phyloP scores from a whole-genome alignment of 2,329 filamentous ascomycete genomes.

The Aspergillus fumigatus region DNA sequence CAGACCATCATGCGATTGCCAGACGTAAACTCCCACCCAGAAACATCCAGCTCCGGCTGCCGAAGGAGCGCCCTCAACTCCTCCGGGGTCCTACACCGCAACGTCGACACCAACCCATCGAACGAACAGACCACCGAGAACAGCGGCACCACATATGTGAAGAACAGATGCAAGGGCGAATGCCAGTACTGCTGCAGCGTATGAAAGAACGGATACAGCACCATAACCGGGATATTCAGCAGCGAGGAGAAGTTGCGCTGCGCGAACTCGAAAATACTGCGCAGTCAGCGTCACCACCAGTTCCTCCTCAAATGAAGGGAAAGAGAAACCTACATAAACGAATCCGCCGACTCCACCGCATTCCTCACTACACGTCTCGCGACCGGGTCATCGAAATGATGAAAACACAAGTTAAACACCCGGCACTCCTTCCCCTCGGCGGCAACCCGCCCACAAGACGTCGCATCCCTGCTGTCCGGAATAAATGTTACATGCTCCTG shows the following conservation, averaged over 20 bases:
- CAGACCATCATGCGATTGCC: conserved; percentile 17
- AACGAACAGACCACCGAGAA: conserved; percentile 64
- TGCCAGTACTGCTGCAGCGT: conserved; percentile 34
- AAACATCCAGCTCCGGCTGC: conserved; percentile 6
- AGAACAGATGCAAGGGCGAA: conserved; percentile 55
- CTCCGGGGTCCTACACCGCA: conserved; percentile 62
- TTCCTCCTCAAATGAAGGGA: neutral
- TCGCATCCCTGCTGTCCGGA: conserved; percentile 60
- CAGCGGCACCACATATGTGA: conserved; percentile 62
- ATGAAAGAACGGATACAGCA: conserved; percentile 27
- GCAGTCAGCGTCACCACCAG: neutral
- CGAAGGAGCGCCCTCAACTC: conserved; percentile 61
- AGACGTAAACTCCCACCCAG: conserved; percentile 15
- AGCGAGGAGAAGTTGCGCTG: conserved; percentile 12
- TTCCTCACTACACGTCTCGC: conserved; percentile 60
- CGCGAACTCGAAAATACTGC: conserved; percentile 14
- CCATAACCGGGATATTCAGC: conserved; percentile 23
- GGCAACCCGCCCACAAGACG: conserved; percentile 26
- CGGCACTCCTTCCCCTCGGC: conserved; percentile 57
- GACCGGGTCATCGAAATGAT: conserved; percentile 66
- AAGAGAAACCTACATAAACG: conserved; percentile 19
- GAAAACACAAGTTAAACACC: conserved; percentile 70
- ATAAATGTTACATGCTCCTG: conserved; percentile 59
- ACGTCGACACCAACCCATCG: conserved; percentile 63
- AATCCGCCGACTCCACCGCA: conserved; percentile 21